Evolutionary conservation across 192 early-diverging fungal species (phyloP).

Genomic region (Backusella psychrophila): DNA sequence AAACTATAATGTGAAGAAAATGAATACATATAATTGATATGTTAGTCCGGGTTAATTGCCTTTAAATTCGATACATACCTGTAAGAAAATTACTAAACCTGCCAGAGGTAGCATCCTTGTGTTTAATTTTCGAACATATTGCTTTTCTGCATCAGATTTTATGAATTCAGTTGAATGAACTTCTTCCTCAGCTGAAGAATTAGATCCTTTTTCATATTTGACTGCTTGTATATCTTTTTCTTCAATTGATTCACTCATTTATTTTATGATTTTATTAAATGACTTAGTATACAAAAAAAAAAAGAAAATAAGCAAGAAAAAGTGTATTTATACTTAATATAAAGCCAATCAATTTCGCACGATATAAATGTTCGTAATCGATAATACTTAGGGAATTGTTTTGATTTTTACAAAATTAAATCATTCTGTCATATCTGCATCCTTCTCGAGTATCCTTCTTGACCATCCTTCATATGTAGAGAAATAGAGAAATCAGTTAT

Average conservation of each 20-base stretch:
- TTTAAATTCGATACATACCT: conserved; percentile 9
- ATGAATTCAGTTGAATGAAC: neutral
- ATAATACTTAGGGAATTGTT: neutral
- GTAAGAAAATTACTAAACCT: conserved; percentile 11
- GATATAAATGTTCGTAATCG: neutral
- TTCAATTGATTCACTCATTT: neutral
- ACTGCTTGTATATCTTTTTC: neutral
- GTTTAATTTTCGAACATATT: conserved; percentile 13
- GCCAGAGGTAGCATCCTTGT: conserved; percentile 16
- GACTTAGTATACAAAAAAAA: neutral
- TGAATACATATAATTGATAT: neutral
- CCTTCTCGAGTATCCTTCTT: neutral
- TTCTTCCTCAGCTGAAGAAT: neutral
- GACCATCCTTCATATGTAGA: neutral
- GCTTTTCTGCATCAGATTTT: conserved; percentile 13
- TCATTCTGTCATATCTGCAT: neutral
- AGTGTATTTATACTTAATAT: neutral
- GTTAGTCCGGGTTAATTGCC: neutral
- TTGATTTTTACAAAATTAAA: neutral
- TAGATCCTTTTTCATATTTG: neutral
- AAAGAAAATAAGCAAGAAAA: neutral
- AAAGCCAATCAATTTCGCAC: neutral
- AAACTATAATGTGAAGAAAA: conserved; percentile 3
- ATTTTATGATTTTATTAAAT: neutral
- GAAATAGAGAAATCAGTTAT: neutral